Evolutionary conservation across 768 basidiomycete species (phyloP).

Genomic region (Russula virescens): DNA sequence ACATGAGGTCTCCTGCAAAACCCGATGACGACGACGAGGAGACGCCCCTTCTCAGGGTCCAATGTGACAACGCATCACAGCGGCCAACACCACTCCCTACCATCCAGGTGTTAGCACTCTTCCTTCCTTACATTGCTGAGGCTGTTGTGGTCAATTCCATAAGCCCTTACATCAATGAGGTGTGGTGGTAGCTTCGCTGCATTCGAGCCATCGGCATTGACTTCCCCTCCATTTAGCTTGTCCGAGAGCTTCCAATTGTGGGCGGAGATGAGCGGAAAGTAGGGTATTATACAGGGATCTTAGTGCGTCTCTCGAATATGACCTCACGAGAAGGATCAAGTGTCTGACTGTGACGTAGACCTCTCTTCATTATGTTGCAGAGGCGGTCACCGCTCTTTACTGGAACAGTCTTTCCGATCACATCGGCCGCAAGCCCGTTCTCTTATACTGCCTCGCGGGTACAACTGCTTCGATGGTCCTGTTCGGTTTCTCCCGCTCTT

Average conservation of each 20-base stretch:
- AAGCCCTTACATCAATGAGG: constrained; percentile 48
- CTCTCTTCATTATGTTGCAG: constrained; percentile 42
- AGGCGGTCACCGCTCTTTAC: constrained; percentile 40
- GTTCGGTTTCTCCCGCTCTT: constrained; percentile 36
- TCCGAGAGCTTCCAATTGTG: constrained; percentile 40
- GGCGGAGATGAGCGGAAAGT: constrained; percentile 41
- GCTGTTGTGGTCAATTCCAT: constrained; percentile 44
- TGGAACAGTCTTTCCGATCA: constrained; percentile 44
- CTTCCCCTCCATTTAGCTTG: constrained; percentile 30
- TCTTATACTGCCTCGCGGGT: constrained; percentile 31
- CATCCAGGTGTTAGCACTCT: constrained; percentile 39
- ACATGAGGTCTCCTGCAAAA: too few species aligned
- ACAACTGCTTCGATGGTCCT: constrained; percentile 31
- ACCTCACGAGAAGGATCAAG: neutral
- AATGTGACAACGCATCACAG: neutral
- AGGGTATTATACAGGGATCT: constrained; percentile 46
- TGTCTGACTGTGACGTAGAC: constrained; percentile 31
- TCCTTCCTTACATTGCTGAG: constrained; percentile 42
- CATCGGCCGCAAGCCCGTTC: constrained; percentile 34
- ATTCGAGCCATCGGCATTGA: too few species aligned
- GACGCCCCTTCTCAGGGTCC: neutral
- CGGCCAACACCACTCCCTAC: constrained; percentile 40
- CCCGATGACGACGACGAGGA: neutral
- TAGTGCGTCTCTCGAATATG: constrained; percentile 34
- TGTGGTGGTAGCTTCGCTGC: constrained; percentile 11